Percentiles rank a stretch among this genome's conserved stretches.
Evolutionary conservation across 495 filamentous ascomycete species (phyloP).

Genomic region (Cairneyella variabilis): DNA sequence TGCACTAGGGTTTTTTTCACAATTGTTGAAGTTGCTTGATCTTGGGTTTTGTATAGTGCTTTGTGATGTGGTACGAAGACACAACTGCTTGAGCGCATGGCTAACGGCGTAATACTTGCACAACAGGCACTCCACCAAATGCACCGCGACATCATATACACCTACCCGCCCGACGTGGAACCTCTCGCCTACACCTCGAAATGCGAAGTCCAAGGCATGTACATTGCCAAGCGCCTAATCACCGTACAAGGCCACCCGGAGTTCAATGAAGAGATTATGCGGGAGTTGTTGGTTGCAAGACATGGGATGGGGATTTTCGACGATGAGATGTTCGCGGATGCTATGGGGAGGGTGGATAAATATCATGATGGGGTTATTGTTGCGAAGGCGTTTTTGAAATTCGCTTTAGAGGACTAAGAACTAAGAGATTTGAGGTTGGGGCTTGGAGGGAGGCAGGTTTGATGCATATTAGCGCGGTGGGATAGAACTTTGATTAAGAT

Average conservation of each 20-base stretch:
- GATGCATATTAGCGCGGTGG: no score
- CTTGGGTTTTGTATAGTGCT: no score
- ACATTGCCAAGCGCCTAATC: slow-evolving; percentile 59
- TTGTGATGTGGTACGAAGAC: no score
- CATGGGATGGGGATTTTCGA: slow-evolving; percentile 61
- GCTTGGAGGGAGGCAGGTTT: no score
- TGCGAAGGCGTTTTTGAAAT: slow-evolving; percentile 65
- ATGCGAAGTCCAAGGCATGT: slow-evolving; percentile 81
- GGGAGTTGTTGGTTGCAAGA: slow-evolving; percentile 59
- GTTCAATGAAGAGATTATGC: slow-evolving; percentile 71
- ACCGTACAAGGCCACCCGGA: slow-evolving; percentile 92
- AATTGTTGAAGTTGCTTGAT: no score
- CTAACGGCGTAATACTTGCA: neutral
- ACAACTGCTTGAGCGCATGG: no score
- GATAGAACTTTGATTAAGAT: no score
- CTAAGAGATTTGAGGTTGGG: no score
- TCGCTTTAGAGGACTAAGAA: slow-evolving; percentile 54
- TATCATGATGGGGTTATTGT: slow-evolving; percentile 74
- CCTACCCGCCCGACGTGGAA: slow-evolving; percentile 57
- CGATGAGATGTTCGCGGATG: slow-evolving; percentile 60
- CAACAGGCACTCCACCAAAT: slow-evolving; percentile 77
- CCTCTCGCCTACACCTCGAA: slow-evolving; percentile 60
- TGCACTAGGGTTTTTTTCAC: neutral
- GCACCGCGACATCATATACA: slow-evolving; percentile 78
- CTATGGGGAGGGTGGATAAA: slow-evolving; percentile 57